phyloP scores from a whole-genome alignment of 352 stramenopile genomes.

The Pythium folliculosum region DNA sequence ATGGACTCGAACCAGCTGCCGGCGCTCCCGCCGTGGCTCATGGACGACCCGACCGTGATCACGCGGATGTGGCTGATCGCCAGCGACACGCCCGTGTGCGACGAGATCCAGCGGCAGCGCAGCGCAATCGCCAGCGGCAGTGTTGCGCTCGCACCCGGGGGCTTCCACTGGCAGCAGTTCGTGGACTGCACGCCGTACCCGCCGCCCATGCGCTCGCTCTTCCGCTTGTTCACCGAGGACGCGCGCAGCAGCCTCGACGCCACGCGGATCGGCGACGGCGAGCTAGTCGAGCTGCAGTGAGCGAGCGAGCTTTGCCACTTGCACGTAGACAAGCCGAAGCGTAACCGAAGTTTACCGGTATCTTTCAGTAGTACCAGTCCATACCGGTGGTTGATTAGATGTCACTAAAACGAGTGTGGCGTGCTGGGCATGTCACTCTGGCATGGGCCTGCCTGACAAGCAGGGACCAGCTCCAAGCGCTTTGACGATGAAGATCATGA shows the following conservation, averaged over 20 bases:
- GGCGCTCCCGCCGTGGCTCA: neutral
- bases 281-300: too few relatives aligned
- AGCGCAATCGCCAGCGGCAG: too few relatives aligned
- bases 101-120: neutral
- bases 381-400: too few relatives aligned
- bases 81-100: neutral
- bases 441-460: too few relatives aligned
- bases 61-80: neutral
- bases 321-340: too few relatives aligned
- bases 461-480: too few relatives aligned
- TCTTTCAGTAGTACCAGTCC: too few relatives aligned
- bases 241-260: conserved; percentile 1
- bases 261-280: neutral
- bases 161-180: conserved; percentile 1
- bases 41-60: neutral
- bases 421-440: too few relatives aligned
- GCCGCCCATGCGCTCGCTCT: neutral
- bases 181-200: conserved; percentile 3
- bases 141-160: neutral
- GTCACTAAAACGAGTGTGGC: too few relatives aligned
- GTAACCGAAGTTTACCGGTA: too few relatives aligned
- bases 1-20: neutral
- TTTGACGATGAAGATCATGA: too few relatives aligned
- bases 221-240: neutral
- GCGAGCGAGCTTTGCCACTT: too few relatives aligned